Evolutionary conservation across 805 yeast genomes (phyloP).

Genomic region (Hanseniaspora lachancei): DNA sequence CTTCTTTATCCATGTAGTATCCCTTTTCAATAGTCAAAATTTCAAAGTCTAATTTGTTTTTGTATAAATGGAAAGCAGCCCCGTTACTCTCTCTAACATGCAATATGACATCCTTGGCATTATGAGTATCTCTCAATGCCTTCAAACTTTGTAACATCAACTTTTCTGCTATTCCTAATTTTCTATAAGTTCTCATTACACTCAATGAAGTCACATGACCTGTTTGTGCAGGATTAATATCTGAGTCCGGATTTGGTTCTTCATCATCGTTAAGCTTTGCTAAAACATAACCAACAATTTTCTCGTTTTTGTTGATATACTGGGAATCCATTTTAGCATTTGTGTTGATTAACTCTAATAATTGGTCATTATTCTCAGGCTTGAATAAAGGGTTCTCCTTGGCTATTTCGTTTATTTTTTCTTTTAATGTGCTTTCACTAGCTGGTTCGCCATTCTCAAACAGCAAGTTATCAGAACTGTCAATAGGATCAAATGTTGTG

Average conservation of each 20-base stretch:
- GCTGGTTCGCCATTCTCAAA: constrained; percentile 18
- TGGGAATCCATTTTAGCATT: constrained; percentile 45
- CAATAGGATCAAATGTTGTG: constrained; percentile 49
- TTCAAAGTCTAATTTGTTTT: constrained; percentile 72
- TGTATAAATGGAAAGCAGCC: constrained; percentile 86
- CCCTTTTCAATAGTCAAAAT: constrained; percentile 68
- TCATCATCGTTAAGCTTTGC: constrained; percentile 97
- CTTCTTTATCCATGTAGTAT: constrained; percentile 96
- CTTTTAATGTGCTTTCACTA: not conserved
- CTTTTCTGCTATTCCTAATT: constrained; percentile 89
- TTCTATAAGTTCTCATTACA: constrained; percentile 89
- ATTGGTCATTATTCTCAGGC: constrained; percentile 14
- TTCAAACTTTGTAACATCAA: constrained; percentile 74
- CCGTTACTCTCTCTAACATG: constrained; percentile 89
- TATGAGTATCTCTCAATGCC: constrained; percentile 67
- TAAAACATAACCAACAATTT: constrained; percentile 87
- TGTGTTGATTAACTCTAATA: not conserved
- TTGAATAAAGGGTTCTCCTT: constrained; percentile 17
- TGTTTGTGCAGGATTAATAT: constrained; percentile 35
- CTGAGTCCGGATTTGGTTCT: constrained; percentile 51
- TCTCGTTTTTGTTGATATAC: constrained; percentile 54
- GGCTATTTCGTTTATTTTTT: constrained; percentile 15
- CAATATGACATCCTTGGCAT: constrained; percentile 70
- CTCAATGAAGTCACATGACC: constrained; percentile 91
- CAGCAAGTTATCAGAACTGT: constrained; percentile 18